Percentiles rank a stretch among this genome's conserved stretches.
Evolutionary conservation across 2,329 filamentous ascomycete genomes (phyloP).

Genomic region (Parastagonospora nodorum): DNA sequence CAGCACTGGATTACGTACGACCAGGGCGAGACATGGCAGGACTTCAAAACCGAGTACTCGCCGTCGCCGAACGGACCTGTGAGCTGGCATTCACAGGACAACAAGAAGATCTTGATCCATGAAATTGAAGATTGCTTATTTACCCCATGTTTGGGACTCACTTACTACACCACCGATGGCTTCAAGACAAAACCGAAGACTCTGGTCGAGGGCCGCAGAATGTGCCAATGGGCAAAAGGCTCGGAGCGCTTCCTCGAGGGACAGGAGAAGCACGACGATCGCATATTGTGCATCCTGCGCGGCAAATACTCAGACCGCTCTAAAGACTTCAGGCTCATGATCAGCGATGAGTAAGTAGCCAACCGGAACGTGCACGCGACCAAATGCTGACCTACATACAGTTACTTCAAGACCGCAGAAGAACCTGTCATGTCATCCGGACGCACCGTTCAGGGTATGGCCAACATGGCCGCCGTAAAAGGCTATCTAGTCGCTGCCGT

Average conservation of each 20-base stretch:
- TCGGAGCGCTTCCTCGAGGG: conserved; percentile 75
- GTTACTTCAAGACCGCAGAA: conserved; percentile 70
- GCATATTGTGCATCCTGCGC: conserved; percentile 79
- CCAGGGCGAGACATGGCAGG: conserved; percentile 78
- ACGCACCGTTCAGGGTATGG: conserved; percentile 76
- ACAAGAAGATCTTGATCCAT: conserved; percentile 84
- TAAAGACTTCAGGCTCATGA: conserved; percentile 76
- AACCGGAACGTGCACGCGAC: not conserved
- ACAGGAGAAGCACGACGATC: conserved; percentile 65
- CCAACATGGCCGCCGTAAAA: conserved; percentile 82
- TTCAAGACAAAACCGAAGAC: conserved; percentile 71
- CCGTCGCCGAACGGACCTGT: conserved; percentile 65
- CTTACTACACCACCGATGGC: conserved; percentile 81
- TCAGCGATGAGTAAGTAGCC: conserved; percentile 68
- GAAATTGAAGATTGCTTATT: conserved; percentile 47
- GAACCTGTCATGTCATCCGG: conserved; percentile 79
- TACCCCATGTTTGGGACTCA: conserved; percentile 48
- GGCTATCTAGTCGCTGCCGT: conserved; percentile 85
- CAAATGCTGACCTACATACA: conserved; percentile 22
- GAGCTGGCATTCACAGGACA: conserved; percentile 81
- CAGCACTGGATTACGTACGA: conserved; percentile 85
- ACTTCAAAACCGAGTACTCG: conserved; percentile 66
- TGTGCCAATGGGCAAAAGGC: conserved; percentile 87
- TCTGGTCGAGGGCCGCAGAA: conserved; percentile 70
- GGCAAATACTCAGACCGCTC: conserved; percentile 73